Evolutionary conservation across 2,329 filamentous ascomycete species (phyloP).

Genomic region (Drechslerella stenobrocha): DNA sequence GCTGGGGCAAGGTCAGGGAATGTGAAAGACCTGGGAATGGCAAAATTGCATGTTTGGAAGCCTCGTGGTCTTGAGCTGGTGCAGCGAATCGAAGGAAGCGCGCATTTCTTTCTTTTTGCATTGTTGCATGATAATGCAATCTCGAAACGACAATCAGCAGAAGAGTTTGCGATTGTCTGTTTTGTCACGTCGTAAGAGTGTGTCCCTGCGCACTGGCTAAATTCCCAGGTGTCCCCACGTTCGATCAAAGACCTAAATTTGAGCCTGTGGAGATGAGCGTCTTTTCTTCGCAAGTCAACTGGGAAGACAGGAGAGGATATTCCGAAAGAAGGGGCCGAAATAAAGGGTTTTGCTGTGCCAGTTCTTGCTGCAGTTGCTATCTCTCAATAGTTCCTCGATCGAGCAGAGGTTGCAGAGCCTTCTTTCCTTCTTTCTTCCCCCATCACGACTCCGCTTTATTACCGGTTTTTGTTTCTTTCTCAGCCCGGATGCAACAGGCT

Average conservation of each 20-base stretch:
- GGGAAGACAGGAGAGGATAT: constrained; percentile 3
- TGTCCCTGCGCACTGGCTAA: constrained; percentile 31
- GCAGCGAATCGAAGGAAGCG: constrained; percentile 25
- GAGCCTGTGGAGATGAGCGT: constrained; percentile 38
- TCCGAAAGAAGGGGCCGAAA: constrained; percentile 41
- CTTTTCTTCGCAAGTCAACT: constrained; percentile 11
- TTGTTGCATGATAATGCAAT: constrained; percentile 5
- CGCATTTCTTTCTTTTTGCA: constrained; percentile 20
- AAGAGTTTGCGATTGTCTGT: constrained; percentile 5
- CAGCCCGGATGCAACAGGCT: constrained; percentile 6
- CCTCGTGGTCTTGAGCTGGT: constrained; percentile 9
- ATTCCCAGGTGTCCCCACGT: constrained; percentile 47
- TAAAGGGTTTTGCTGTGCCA: constrained; percentile 33
- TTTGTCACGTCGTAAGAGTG: neutral
- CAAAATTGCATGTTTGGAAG: constrained; percentile 7
- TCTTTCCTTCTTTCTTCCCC: constrained; percentile 22
- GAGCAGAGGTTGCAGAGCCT: constrained; percentile 21
- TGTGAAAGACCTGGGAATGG: neutral
- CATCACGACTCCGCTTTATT: constrained; percentile 22
- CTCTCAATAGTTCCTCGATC: constrained; percentile 48
- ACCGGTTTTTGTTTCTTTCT: constrained; percentile 28
- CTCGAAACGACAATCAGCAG: constrained; percentile 7
- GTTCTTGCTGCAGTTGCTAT: constrained; percentile 36
- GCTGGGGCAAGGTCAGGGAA: neutral
- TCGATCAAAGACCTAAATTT: constrained; percentile 16